These are phyloP conservation scores for Ambispora gerdemannii DNA, from an alignment of 192 early-diverging fungal species.

Conservation along the genomic window DNA sequence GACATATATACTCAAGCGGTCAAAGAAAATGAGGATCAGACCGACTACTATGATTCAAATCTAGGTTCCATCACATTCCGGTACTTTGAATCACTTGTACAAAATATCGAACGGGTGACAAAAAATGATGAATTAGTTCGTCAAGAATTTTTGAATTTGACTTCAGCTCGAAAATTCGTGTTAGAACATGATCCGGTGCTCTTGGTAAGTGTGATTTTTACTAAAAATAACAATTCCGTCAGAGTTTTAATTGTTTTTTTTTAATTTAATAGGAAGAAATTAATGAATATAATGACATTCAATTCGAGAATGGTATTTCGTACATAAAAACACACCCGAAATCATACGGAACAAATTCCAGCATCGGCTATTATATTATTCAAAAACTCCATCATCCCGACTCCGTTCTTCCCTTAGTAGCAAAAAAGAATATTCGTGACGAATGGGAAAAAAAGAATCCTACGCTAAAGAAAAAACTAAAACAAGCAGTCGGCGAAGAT, in stretches of 20 bases:
- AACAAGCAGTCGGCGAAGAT: conserved; percentile 10
- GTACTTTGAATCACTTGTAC: conserved; percentile 13
- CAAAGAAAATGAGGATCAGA: conserved; percentile 20
- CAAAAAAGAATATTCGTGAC: conserved; percentile 19
- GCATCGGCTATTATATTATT: background rate
- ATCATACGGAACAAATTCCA: background rate
- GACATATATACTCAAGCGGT: background rate
- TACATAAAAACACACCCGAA: conserved; percentile 1
- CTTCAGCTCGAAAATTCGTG: background rate
- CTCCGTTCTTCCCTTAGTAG: conserved; percentile 1
- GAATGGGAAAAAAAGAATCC: conserved; percentile 18
- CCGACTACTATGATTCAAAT: background rate
- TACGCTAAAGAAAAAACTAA: conserved; percentile 11
- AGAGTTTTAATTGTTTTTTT: background rate
- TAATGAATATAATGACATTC: conserved; percentile 10
- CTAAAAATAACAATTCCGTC: background rate
- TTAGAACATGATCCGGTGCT: background rate
- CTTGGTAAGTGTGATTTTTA: background rate
- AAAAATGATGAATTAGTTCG: conserved; percentile 18
- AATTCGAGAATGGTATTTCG: background rate
- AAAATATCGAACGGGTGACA: conserved; percentile 17
- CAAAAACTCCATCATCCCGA: conserved; percentile 15
- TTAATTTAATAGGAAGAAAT: background rate
- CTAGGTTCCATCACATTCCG: conserved; percentile 1
- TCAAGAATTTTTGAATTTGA: conserved; percentile 17